Base-by-base conservation (phyloP, 768 basidiomycete genomes). In the Gyrodon lividus region DNA sequence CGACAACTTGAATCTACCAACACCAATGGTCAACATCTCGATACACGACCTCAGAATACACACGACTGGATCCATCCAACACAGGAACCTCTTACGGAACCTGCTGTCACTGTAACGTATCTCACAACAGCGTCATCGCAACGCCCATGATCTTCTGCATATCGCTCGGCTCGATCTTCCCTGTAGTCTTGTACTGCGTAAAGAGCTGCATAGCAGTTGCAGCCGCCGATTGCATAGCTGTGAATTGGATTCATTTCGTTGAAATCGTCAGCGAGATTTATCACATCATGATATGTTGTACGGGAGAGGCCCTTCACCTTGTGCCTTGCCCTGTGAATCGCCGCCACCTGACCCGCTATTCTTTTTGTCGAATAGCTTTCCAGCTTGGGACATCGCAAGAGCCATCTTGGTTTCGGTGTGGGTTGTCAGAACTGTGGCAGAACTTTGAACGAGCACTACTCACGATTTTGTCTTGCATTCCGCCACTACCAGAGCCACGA, bases 321-420 rank as follows among this genome's bases (percentile, higher is more conserved):
- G 58, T 5, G 62, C 48, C 56, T 70, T 69, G 49, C 55, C 64
- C 30, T 58, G 35, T 0, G 52, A 13, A 20, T 59, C 44, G 20
- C 40, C 46, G 3, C 46, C 58, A 16, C 53, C 48, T n/a, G 50
- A 47, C 24, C 41, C 37, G 9, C 43, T 54, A 14, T 61, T 66
- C 57, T 68, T 70, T 62, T 68, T 68, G 24, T 68, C 67, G 20
- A 68, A 68, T 28, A 68, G 7, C 31, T 66, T 68, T 1, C 67
- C 64, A 2, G 67, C 67, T 0, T 70, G 64, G 3, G 68, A 54
- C 67, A 68, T 68, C n/a, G 67, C 67, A 16, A 68, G 54, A 0
- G 56, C 50, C 54, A 68, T 58, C 67, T 68, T 7, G 13, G 10
- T 30, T 6, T 6, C 20, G 7, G n/a, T 20, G 22, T 5, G 5